Evolutionary conservation across 2,329 filamentous ascomycete species (phyloP).

Genomic region (Myotisia sp.): DNA sequence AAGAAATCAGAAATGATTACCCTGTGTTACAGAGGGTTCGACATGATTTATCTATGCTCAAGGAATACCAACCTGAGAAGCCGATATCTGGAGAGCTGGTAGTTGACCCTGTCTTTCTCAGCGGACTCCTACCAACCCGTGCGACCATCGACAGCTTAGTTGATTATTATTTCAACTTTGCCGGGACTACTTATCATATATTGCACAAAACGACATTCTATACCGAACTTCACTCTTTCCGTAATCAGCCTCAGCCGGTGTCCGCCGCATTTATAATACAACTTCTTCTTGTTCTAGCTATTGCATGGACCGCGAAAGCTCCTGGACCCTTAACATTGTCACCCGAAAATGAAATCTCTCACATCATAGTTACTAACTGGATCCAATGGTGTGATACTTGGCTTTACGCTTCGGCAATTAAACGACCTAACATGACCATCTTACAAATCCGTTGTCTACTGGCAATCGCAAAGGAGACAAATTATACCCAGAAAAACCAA

Average conservation of each 20-base stretch:
- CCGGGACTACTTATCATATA: constrained; percentile 28
- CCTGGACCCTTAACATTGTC: constrained; percentile 1
- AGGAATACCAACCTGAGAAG: constrained; percentile 14
- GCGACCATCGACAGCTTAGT: constrained; percentile 26
- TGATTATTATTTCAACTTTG: constrained; percentile 25
- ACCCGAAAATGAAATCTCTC: constrained; percentile 4
- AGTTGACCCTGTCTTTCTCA: constrained; percentile 19
- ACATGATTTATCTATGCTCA: constrained; percentile 22
- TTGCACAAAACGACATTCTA: constrained; percentile 29
- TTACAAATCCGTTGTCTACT: constrained; percentile 40
- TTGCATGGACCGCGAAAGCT: constrained; percentile 21
- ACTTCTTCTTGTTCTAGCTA: constrained; percentile 25
- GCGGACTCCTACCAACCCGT: constrained; percentile 23
- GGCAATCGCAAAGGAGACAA: constrained; percentile 36
- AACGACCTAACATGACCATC: constrained; percentile 37
- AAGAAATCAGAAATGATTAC: constrained; percentile 24
- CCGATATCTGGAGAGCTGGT: constrained; percentile 19
- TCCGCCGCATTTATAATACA: constrained; percentile 24
- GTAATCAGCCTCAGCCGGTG: constrained; percentile 18
- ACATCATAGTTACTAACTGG: constrained; percentile 43
- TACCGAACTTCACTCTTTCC: constrained; percentile 25
- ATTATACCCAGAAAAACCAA: constrained; percentile 40
- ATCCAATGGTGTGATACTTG: constrained; percentile 83
- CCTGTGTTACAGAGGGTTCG: constrained; percentile 23
- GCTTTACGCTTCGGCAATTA: constrained; percentile 59